These are phyloP conservation scores for Russula abietina DNA, from an alignment of 768 basidiomycete genomes.

Conservation along the genomic window DNA sequence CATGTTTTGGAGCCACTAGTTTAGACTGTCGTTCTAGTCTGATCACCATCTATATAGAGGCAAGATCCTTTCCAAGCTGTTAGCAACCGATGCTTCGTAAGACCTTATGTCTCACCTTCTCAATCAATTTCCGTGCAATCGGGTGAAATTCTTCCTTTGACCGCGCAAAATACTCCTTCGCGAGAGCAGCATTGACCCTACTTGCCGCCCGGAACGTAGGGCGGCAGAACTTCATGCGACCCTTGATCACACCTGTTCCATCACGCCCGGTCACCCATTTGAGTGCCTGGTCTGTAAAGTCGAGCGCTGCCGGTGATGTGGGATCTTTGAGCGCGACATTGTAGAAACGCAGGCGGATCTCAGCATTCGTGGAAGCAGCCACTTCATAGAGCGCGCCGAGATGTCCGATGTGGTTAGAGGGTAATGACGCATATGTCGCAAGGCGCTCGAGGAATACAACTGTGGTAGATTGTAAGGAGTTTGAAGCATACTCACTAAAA, in stretches of 20 bases:
- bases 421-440: conserved; percentile 55
- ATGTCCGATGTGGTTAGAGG: conserved; percentile 49
- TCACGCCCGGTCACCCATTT: conserved; percentile 64
- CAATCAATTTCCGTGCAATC: conserved; percentile 67
- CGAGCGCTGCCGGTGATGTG: conserved; percentile 40
- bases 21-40: background rate
- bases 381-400: conserved; percentile 51
- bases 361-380: conserved; percentile 60
- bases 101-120: conserved; percentile 48
- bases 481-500: background rate
- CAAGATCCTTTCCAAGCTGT: conserved; percentile 28
- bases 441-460: conserved; percentile 84
- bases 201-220: conserved; percentile 53
- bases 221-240: conserved; percentile 82
- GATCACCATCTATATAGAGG: background rate
- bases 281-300: conserved; percentile 48
- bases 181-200: conserved; percentile 49
- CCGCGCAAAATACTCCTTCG: conserved; percentile 43
- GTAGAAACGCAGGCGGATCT: conserved; percentile 76
- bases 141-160: conserved; percentile 62
- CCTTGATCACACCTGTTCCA: conserved; percentile 57
- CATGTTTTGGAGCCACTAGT: background rate
- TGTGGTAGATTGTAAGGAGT: conserved; percentile 28
- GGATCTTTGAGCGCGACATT: conserved; percentile 55
- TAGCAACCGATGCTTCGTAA: background rate